These are phyloP conservation scores for Alloteropsis semialata DNA, from an alignment of 176 grass and related monocot genomes.

Conservation along the genomic window DNA sequence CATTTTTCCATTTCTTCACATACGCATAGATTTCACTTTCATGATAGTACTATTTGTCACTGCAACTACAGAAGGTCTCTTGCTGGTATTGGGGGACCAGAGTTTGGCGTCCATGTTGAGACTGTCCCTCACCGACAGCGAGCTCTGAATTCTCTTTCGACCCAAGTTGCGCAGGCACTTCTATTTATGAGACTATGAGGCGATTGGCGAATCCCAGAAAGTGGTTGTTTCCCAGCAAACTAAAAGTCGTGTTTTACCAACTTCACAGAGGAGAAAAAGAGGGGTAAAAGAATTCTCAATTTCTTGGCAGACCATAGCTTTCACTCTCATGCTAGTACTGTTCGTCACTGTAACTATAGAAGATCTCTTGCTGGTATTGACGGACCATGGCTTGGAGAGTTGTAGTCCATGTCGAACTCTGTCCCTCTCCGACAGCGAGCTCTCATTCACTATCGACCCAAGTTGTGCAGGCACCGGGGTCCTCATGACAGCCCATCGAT, in stretches of 20 bases:
- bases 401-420: neutral
- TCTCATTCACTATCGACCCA: neutral
- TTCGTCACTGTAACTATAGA: neutral
- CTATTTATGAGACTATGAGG: too few relatives aligned
- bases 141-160: neutral
- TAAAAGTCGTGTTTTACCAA: too few relatives aligned
- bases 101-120: neutral
- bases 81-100: neutral
- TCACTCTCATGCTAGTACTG: neutral
- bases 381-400: neutral
- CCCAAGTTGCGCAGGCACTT: neutral
- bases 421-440: conserved; percentile 5
- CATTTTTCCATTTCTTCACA: neutral
- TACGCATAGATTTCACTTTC: neutral
- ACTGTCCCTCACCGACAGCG: neutral
- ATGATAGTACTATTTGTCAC: neutral
- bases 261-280: too few relatives aligned
- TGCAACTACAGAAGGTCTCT: neutral
- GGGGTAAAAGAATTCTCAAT: too few relatives aligned
- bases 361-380: neutral
- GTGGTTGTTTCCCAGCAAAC: too few relatives aligned
- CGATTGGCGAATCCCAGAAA: too few relatives aligned
- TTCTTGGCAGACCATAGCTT: too few relatives aligned
- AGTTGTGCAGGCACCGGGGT: neutral
- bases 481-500: neutral